Conservation (phyloP, 441 rosid genomes). For the Bocquillonia castaneifolia region DNA sequence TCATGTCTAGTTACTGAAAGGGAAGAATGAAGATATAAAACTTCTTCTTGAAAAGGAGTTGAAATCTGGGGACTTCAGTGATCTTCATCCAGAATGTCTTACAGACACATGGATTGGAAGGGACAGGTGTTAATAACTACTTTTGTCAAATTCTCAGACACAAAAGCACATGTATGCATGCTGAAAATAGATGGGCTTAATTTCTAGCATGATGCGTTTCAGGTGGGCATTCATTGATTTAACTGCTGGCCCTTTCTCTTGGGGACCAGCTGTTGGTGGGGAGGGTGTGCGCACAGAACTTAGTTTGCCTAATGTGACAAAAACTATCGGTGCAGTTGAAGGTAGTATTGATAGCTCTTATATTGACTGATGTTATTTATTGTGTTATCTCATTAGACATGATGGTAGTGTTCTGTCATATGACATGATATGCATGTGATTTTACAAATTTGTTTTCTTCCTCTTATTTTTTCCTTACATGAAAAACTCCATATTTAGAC, state of each 20-base stretch:
- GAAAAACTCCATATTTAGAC: neutral
- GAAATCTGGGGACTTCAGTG: constrained; percentile 66
- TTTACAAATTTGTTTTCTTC: neutral
- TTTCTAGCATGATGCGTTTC: constrained; percentile 24
- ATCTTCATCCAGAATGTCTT: constrained; percentile 81
- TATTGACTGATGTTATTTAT: neutral
- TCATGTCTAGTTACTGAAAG: constrained; percentile 54
- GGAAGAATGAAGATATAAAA: constrained; percentile 69
- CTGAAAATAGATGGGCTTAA: neutral
- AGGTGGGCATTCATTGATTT: constrained; percentile 98
- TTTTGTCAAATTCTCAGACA: constrained; percentile 8
- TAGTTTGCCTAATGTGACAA: constrained; percentile 89
- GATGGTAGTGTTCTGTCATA: neutral
- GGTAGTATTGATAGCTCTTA: constrained; percentile 40
- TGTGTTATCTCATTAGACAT: constrained; percentile 5
- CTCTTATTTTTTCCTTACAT: neutral
- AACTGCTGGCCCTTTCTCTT: constrained; percentile 92
- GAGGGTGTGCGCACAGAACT: constrained; percentile 93
- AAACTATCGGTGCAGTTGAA: constrained; percentile 95
- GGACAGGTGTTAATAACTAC: constrained; percentile 60
- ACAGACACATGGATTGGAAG: constrained; percentile 96
- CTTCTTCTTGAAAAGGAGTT: constrained; percentile 57
- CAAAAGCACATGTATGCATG: neutral
- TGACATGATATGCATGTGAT: neutral
- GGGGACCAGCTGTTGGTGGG: constrained; percentile 99